Percentiles rank a stretch among this genome's conserved stretches.
phyloP scores from a whole-genome alignment of 176 grass and related monocot genomes.

The Paspalum vaginatum region DNA sequence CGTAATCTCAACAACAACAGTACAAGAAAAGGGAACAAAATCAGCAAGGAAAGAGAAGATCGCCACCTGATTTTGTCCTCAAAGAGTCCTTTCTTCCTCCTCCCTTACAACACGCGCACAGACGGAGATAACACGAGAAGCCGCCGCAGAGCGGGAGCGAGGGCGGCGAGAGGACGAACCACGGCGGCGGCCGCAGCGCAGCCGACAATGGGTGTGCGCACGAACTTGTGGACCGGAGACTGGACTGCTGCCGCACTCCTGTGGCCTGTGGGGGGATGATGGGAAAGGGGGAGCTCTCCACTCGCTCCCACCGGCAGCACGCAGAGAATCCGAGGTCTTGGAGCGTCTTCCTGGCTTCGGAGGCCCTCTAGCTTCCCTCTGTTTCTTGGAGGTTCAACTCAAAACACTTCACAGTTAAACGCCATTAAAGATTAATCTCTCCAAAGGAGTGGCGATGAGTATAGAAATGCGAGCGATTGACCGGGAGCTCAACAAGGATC shows the following conservation, averaged over 20 bases:
- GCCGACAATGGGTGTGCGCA: not conserved
- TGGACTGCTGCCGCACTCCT: not conserved
- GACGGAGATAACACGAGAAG: not conserved
- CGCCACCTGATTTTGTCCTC: slow-evolving; percentile 49
- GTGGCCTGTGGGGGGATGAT: slow-evolving; percentile 1
- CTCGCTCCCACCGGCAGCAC: not conserved
- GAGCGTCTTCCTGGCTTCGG: slow-evolving; percentile 25
- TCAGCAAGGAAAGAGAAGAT: slow-evolving; percentile 17
- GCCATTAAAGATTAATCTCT: slow-evolving; percentile 29
- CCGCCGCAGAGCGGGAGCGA: not conserved
- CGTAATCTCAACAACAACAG: slow-evolving; percentile 17
- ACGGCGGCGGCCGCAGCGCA: not conserved
- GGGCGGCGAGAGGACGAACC: not conserved
- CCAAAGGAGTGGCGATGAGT: slow-evolving; percentile 23
- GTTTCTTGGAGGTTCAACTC: slow-evolving; percentile 41
- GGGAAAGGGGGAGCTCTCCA: slow-evolving; percentile 12
- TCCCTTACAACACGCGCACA: not conserved
- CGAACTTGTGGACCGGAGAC: not conserved
- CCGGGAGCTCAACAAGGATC: slow-evolving; percentile 42
- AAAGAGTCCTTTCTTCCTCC: slow-evolving; percentile 16
- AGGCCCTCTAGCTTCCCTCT: slow-evolving; percentile 26
- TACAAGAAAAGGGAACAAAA: slow-evolving; percentile 20
- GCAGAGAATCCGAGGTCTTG: slow-evolving; percentile 43
- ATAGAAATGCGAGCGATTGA: slow-evolving; percentile 47
- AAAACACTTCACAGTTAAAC: slow-evolving; percentile 27